Evolutionary conservation across 768 basidiomycete genomes (phyloP).

Genomic region (Mycena capillaripes): DNA sequence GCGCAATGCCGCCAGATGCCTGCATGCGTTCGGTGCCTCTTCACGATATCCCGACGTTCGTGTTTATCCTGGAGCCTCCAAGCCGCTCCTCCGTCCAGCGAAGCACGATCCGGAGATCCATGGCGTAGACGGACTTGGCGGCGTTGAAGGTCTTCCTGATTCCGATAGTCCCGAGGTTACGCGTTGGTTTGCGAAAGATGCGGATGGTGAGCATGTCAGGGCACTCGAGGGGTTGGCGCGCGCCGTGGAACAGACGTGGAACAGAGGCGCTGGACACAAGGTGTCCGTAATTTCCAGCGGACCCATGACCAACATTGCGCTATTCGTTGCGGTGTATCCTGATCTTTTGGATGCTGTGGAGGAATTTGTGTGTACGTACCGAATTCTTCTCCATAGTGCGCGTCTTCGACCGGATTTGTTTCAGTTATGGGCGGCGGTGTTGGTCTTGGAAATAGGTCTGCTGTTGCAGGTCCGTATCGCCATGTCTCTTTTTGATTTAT

Average conservation of each 20-base stretch:
- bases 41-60: constrained; percentile 54
- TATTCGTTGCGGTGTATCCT: constrained; percentile 71
- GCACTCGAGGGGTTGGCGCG: constrained; percentile 81
- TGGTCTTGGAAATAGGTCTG: constrained; percentile 84
- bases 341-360: constrained; percentile 69
- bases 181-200: constrained; percentile 60
- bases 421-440: constrained; percentile 90
- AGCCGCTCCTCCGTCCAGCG: constrained; percentile 74
- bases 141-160: constrained; percentile 82
- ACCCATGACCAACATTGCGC: constrained; percentile 87
- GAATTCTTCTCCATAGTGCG: not conserved
- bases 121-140: constrained; percentile 85
- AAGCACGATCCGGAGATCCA: constrained; percentile 86
- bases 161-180: constrained; percentile 63
- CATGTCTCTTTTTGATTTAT: not conserved
- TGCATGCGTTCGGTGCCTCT: constrained; percentile 81
- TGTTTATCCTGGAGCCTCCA: constrained; percentile 78
- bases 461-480: constrained; percentile 70
- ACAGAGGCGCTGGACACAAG: constrained; percentile 69
- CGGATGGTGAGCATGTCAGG: constrained; percentile 57
- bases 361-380: constrained; percentile 67
- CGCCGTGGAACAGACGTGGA: constrained; percentile 68
- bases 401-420: constrained; percentile 55
- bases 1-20: constrained; percentile 82
- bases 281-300: constrained; percentile 83